Percentiles rank a stretch among this genome's conserved stretches.
Evolutionary conservation across 192 early-diverging fungal species (phyloP).

Genomic region (Phycomyces blakesleeanus): DNA sequence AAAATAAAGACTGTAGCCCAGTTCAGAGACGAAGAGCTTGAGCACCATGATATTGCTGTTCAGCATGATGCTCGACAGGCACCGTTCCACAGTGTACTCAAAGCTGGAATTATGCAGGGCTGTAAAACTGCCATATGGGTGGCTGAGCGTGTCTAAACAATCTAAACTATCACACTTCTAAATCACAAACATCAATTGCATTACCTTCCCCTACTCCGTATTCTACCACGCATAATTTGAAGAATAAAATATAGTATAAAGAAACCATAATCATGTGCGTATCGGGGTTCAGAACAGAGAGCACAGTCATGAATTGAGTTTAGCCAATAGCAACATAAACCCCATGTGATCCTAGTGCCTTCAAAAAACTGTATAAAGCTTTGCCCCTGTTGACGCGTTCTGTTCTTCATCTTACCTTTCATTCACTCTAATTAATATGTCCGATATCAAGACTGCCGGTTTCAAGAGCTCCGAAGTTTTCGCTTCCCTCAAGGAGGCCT

Average conservation of each 20-base stretch:
- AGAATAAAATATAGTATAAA: no score
- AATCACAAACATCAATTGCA: no score
- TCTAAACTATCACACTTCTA: no score
- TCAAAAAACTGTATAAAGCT: neutral
- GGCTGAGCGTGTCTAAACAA: conserved; percentile 69
- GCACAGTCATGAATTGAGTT: conserved; percentile 5
- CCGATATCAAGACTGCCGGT: conserved; percentile 45
- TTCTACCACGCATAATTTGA: no score
- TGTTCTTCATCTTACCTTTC: neutral
- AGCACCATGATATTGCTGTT: conserved; percentile 88
- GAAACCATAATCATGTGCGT: no score
- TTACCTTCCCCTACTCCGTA: no score
- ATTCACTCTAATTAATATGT: conserved; percentile 16
- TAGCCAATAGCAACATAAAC: neutral
- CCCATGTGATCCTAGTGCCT: neutral
- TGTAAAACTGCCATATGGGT: conserved; percentile 94
- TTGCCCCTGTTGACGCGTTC: neutral
- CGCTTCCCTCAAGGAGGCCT: conserved; percentile 55
- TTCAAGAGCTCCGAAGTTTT: conserved; percentile 80
- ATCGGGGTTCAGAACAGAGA: no score
- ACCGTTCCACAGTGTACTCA: conserved; percentile 69
- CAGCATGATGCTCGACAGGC: conserved; percentile 83
- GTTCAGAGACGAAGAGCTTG: conserved; percentile 93
- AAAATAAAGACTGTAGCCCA: conserved; percentile 64
- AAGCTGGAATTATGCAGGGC: conserved; percentile 76